These are phyloP conservation scores for Diaporthe velutina DNA, from an alignment of 2,329 filamentous ascomycete genomes.

Conservation along the genomic window DNA sequence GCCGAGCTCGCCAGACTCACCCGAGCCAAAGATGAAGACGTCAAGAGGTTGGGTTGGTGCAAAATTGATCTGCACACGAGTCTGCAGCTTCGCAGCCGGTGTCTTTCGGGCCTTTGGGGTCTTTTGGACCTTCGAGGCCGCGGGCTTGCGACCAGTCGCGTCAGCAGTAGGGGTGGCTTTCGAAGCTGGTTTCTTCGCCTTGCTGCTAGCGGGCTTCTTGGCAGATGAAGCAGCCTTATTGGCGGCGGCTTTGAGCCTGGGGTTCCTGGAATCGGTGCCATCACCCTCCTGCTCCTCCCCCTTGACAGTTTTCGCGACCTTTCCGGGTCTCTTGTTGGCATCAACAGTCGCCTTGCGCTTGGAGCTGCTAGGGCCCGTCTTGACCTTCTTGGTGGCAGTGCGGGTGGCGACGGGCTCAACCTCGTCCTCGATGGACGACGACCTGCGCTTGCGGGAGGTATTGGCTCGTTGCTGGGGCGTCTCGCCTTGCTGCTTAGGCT, in stretches of 20 bases:
- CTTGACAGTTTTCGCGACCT: not conserved
- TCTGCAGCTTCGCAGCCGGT: not conserved
- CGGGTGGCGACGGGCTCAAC: not conserved
- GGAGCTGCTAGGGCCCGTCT: not conserved
- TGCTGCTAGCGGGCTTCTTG: constrained; percentile 32
- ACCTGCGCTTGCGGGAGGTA: constrained; percentile 58
- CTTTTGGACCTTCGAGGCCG: constrained; percentile 30
- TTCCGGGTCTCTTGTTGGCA: not conserved
- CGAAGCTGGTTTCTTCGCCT: constrained; percentile 42
- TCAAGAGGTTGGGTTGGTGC: constrained; percentile 75
- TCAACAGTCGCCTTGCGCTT: constrained; percentile 26
- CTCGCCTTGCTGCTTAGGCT: constrained; percentile 16
- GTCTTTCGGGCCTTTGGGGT: not conserved
- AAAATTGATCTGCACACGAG: constrained; percentile 66
- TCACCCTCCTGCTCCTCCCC: not conserved
- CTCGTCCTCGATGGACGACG: constrained; percentile 52
- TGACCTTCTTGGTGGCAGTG: constrained; percentile 15
- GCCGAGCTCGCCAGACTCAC: constrained; percentile 84
- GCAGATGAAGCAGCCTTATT: too few relatives aligned
- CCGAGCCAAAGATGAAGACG: constrained; percentile 85
- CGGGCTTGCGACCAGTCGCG: constrained; percentile 32
- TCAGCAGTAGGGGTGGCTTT: constrained; percentile 45
- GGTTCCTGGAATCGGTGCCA: not conserved
- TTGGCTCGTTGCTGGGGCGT: constrained; percentile 43
- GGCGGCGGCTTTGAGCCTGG: not conserved